Evolutionary conservation across 306 rosid genomes (phyloP), one percentile per base, ranked within the genome.

Genomic region (Quercus suber): DNA sequence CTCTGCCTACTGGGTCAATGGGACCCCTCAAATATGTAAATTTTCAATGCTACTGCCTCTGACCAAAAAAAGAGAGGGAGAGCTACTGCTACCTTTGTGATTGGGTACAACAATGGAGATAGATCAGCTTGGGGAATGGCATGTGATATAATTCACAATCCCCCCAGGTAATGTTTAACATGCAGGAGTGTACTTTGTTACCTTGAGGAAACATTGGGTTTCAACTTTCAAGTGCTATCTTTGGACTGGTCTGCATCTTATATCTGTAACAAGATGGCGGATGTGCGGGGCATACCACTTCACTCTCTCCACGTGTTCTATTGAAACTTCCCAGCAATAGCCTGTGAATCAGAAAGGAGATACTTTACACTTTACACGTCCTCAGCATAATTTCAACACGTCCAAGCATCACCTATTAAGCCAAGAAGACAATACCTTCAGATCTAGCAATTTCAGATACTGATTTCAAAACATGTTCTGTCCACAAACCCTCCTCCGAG

Each of bases 251-350:
- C 78, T 87, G 88, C 99, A 95, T 84, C 90, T 87, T 45, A 93
- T 91, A 79, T 93, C 96, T 11, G 88, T 98, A 33, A 93, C 93
- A 25, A 91, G 92, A 64, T 95, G 99, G 49, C 98, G 98, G 76
- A 95, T 84, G 84, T 86, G 98, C 7, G 99, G 97, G 68, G 96
- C 98, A 55, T 93, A 95, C 99, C 94, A 95, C 82, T 95, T 95
- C 73, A 95, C 99, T 85, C 94, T 90, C 85, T 91, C 98, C 59
- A 90, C 84, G 52, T 95, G 94, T 77, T 89, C 94, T 56, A 95
- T 14, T 2, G 85, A 82, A 79, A 95, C 88, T 58, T 89, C 93
- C 98, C 99, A 95, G 72, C 86, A 77, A 77, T 83, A 85, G 68
- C 97, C 99, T 92, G 91, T 60, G 73, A 74, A 71, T 52, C 67